Base-by-base conservation (phyloP, 2,329 filamentous ascomycete species). In the Exophiala oligosperma region DNA sequence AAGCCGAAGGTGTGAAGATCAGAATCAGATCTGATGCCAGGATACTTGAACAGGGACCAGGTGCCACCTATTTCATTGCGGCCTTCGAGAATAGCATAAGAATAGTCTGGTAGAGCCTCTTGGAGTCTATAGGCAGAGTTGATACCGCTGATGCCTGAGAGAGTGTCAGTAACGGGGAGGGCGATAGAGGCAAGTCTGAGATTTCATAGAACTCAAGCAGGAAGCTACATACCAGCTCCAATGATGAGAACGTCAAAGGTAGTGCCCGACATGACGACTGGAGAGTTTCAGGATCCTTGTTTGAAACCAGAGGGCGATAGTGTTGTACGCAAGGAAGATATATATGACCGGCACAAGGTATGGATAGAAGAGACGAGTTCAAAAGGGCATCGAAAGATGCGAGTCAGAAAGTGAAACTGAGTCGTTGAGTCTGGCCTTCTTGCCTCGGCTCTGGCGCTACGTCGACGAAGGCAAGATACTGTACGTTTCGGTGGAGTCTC, bases 41-140 rank as follows among this genome's bases (percentile, higher is more conserved):
- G 89, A 65, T 91, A 93, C 41, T 80, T 83, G 76, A 91, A 93
- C 1, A 92, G 74, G 66, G 88, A 85, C 90, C 90, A 92, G 0
- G 90, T 93, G 1, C 90, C 90, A 1, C 90, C 90, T 4, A 92
- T 77, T 26, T 78, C 75, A 50, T 80, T 76, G 35, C 90, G 84
- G 1, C 79, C 80, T 71, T 93, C 90, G 14, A 92, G 79, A 26
- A 93, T 83, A 11, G 82, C 78, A 68, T 89, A 92, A 2, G 72
- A 81, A 40, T 79, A 73, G 44, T 76, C 69, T 0, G 87, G 85
- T 1, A 86, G 73, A 26, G 80, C 72, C 1, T 77, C 77, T 65
- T 90, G 84, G 1, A 91, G 65, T n/a, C 86, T 84, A 67, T 92
- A 91, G 12, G 83, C 88, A 11, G 85, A 79, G 65, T 91, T 91